Conservation (phyloP, 805 yeast genomes). For the Schwanniomyces vanrijiae region DNA sequence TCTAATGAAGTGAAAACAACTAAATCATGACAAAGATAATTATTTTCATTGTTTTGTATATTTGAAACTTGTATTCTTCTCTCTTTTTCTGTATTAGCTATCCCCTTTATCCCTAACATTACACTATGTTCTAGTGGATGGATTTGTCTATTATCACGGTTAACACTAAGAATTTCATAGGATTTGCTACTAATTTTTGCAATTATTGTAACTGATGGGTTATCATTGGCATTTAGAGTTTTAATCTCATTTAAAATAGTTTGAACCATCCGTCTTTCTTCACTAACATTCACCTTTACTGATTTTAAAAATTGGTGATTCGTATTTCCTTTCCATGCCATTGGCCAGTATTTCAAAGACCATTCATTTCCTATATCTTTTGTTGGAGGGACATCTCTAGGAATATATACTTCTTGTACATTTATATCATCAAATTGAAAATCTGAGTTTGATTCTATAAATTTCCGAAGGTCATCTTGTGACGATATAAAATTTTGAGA, state of each 20-base stretch:
- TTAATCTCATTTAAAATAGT: constrained; percentile 10
- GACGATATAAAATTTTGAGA: constrained; percentile 32
- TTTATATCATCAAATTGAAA: constrained; percentile 6
- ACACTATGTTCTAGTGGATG: constrained; percentile 73
- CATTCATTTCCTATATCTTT: constrained; percentile 66
- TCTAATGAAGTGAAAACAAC: constrained; percentile 90
- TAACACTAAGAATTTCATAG: constrained; percentile 32
- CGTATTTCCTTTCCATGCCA: constrained; percentile 93
- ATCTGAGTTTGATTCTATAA: constrained; percentile 14
- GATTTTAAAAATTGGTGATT: constrained; percentile 66
- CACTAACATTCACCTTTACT: constrained; percentile 46
- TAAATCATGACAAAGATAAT: constrained; percentile 72
- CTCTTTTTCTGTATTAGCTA: constrained; percentile 55
- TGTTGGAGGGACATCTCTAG: constrained; percentile 64
- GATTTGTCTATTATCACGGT: constrained; percentile 36
- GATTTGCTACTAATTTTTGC: constrained; percentile 53
- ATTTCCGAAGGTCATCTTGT: constrained; percentile 19
- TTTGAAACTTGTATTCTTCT: constrained; percentile 24
- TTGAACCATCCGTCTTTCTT: constrained; percentile 31
- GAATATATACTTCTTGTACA: constrained; percentile 40
- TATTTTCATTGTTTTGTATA: constrained; percentile 11
- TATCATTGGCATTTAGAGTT: constrained; percentile 4
- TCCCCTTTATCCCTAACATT: constrained; percentile 65
- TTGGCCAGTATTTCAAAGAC: constrained; percentile 78
- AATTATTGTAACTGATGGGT: constrained; percentile 60